Evolutionary conservation across 2,329 filamentous ascomycete species (phyloP).

Genomic region (Calonectria multiphialidica): DNA sequence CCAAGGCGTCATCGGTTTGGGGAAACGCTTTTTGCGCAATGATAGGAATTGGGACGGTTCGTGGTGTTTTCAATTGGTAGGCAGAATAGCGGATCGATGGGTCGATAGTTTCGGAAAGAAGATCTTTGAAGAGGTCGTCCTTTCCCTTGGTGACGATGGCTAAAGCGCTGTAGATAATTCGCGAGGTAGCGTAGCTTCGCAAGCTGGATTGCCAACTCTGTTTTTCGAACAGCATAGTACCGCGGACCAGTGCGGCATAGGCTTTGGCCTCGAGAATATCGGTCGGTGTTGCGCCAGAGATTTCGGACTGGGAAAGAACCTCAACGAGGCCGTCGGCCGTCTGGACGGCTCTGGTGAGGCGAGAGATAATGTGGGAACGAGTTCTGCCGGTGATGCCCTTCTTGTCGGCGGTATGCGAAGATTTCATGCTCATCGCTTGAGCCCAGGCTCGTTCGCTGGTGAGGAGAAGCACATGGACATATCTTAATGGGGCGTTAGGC

Average conservation of each 20-base stretch:
- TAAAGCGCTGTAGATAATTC: slow-evolving; percentile 86
- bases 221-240: slow-evolving; percentile 87
- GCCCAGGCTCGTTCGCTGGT: slow-evolving; percentile 94
- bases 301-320: slow-evolving; percentile 71
- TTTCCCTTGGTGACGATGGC: slow-evolving; percentile 67
- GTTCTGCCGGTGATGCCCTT: slow-evolving; percentile 84
- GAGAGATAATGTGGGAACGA: slow-evolving; percentile 89
- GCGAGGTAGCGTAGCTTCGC: slow-evolving; percentile 78
- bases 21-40: slow-evolving; percentile 87
- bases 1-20: slow-evolving; percentile 69
- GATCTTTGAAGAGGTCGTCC: slow-evolving; percentile 87
- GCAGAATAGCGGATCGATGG: slow-evolving; percentile 95
- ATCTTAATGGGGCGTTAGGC: slow-evolving; percentile 61
- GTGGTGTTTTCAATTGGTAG: slow-evolving; percentile 89
- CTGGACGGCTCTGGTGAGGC: slow-evolving; percentile 82
- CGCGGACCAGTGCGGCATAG: slow-evolving; percentile 82
- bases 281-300: slow-evolving; percentile 74
- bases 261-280: slow-evolving; percentile 89
- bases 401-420: slow-evolving; percentile 81
- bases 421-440: slow-evolving; percentile 94
- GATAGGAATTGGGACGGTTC: slow-evolving; percentile 83
- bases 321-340: slow-evolving; percentile 76
- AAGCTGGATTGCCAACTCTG: slow-evolving; percentile 87
- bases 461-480: slow-evolving; percentile 83
- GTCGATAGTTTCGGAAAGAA: slow-evolving; percentile 88